phyloP scores from a whole-genome alignment of 805 yeast genomes.

The Torulaspora quercuum region DNA sequence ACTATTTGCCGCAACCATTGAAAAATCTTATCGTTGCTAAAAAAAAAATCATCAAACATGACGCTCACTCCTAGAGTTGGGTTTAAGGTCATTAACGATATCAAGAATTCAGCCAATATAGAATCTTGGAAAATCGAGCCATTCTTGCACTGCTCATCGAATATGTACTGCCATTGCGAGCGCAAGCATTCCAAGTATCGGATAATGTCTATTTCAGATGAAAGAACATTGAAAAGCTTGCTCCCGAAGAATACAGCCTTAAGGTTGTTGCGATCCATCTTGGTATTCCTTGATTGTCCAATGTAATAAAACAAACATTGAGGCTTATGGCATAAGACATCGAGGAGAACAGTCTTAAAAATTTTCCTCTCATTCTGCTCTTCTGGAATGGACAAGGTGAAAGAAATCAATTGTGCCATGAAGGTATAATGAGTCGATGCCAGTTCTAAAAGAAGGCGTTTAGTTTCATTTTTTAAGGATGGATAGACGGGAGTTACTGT shows the following conservation, averaged over 20 bases:
- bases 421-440: constrained; percentile 16
- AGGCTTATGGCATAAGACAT: constrained; percentile 11
- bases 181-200: constrained; percentile 22
- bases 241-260: constrained; percentile 34
- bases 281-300: not conserved
- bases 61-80: constrained; percentile 19
- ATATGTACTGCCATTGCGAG: constrained; percentile 23
- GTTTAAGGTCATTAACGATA: constrained; percentile 20
- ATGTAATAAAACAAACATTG: constrained; percentile 20
- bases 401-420: constrained; percentile 25
- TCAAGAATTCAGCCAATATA: constrained; percentile 15
- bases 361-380: constrained; percentile 16
- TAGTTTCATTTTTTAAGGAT: constrained; percentile 18
- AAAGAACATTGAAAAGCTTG: constrained; percentile 30
- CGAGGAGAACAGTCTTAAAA: constrained; percentile 17
- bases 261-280: constrained; percentile 13
- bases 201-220: constrained; percentile 18
- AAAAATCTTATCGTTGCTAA: constrained; percentile 12
- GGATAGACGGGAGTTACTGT: constrained; percentile 25
- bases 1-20: constrained; percentile 14
- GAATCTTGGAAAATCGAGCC: not conserved
- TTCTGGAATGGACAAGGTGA: constrained; percentile 13
- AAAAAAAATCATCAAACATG: constrained; percentile 23
- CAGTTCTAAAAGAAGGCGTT: constrained; percentile 9
- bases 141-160: constrained; percentile 5